Evolutionary conservation across 23 red algal species (phyloP).

Genomic region (Porphyridium purpureum): DNA sequence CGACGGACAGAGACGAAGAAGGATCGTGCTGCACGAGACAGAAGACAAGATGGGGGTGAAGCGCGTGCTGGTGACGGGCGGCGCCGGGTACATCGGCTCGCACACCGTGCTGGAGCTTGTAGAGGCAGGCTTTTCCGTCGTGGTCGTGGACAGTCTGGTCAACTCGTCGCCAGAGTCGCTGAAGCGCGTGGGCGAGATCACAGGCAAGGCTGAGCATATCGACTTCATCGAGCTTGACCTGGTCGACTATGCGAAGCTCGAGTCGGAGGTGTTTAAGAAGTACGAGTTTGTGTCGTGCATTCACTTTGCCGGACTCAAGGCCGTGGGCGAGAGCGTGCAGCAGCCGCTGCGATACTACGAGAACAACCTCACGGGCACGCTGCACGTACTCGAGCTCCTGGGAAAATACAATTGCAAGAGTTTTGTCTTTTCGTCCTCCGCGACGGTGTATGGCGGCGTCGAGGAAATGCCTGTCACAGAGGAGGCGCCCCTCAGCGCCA

Average conservation of each 20-base stretch:
- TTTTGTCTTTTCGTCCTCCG: slow-evolving; percentile 99
- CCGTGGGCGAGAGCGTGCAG: slow-evolving; percentile 89
- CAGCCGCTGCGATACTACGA: slow-evolving; percentile 86
- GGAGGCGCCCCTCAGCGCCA: slow-evolving; percentile 53
- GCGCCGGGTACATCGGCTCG: slow-evolving; percentile 94
- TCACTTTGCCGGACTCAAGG: slow-evolving; percentile 98
- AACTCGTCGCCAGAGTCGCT: slow-evolving; percentile 87
- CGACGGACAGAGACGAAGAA: no score
- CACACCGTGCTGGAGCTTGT: slow-evolving; percentile 96
- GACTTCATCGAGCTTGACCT: slow-evolving; percentile 78
- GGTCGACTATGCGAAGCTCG: slow-evolving; percentile 37
- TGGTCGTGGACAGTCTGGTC: slow-evolving; percentile 93
- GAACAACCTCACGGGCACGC: slow-evolving; percentile 91
- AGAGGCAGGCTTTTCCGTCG: slow-evolving; percentile 25
- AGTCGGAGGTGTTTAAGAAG: slow-evolving; percentile 54
- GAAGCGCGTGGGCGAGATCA: slow-evolving; percentile 67
- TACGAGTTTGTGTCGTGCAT: slow-evolving; percentile 74
- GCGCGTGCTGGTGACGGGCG: slow-evolving; percentile 96
- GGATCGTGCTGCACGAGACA: no score
- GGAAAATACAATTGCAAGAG: slow-evolving; percentile 63
- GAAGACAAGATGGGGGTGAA: no score
- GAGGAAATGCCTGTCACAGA: slow-evolving; percentile 89
- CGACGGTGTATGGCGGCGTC: slow-evolving; percentile 88
- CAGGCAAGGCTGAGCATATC: slow-evolving; percentile 50
- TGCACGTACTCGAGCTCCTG: slow-evolving; percentile 64